These are phyloP conservation scores for Picea glauca DNA, from an alignment of 75 land plant genomes.

Conservation along the genomic window DNA sequence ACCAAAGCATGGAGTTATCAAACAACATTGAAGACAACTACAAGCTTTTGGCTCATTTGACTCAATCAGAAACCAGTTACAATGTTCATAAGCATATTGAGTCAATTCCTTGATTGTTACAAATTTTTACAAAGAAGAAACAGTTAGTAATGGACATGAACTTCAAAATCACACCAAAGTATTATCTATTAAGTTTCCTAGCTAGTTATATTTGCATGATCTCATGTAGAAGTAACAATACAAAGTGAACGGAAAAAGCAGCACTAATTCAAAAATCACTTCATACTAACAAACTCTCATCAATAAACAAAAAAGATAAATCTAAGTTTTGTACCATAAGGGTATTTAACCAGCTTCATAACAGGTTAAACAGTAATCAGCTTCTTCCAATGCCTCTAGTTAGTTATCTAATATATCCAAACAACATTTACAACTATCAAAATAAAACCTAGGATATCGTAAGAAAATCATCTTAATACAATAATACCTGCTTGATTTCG, in stretches of 20 bases:
- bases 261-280: not conserved
- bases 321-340: not conserved
- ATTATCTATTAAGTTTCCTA: too few species aligned
- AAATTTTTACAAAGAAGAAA: too few species aligned
- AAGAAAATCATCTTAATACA: not conserved
- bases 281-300: not conserved
- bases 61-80: too few species aligned
- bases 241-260: not conserved
- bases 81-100: too few species aligned
- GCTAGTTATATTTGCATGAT: too few species aligned
- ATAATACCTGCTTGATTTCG: conserved; percentile 85
- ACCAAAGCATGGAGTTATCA: too few species aligned
- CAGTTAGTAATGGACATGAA: too few species aligned
- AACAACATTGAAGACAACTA: too few species aligned
- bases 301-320: not conserved
- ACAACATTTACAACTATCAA: not conserved
- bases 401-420: not conserved
- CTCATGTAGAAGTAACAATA: not conserved
- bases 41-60: too few species aligned
- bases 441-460: not conserved
- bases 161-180: too few species aligned
- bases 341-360: not conserved
- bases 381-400: not conserved
- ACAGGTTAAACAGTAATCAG: not conserved
- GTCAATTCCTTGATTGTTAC: too few species aligned